phyloP scores from a whole-genome alignment of 306 rosid genomes.

The Cicer cuneatum region DNA sequence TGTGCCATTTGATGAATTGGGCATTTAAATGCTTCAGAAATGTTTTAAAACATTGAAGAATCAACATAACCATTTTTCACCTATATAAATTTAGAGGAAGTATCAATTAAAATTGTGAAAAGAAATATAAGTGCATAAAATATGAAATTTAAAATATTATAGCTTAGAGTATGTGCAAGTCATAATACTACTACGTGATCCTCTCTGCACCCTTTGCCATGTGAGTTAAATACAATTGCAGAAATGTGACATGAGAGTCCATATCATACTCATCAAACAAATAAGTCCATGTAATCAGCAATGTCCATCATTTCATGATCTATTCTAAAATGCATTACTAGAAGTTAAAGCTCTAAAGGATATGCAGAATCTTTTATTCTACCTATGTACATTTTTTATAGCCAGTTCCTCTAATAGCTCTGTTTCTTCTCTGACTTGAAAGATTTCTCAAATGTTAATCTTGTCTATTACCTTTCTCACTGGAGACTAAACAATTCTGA shows the following conservation, averaged over 20 bases:
- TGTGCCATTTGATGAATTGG: not conserved
- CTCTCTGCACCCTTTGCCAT: conserved; percentile 4
- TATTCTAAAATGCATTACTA: not conserved
- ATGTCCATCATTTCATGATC: not conserved
- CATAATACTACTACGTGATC: not conserved
- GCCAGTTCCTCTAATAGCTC: not conserved
- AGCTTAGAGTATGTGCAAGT: not conserved
- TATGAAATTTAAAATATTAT: not conserved
- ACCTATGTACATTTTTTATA: not conserved
- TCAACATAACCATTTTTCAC: not conserved
- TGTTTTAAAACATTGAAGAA: not conserved
- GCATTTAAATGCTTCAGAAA: not conserved
- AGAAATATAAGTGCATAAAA: not conserved
- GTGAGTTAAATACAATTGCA: not conserved
- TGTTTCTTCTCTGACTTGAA: not conserved
- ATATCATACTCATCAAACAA: not conserved
- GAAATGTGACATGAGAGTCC: not conserved
- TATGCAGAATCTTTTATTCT: not conserved
- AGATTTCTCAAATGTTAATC: not conserved
- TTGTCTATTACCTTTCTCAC: not conserved
- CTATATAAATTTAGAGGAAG: not conserved
- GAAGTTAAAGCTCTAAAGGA: not conserved
- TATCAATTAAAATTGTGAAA: not conserved
- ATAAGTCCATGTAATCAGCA: conserved; percentile 12
- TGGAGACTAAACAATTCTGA: not conserved